Conservation (phyloP, 1,139 yeast species). For the Tardiomyces blankii region DNA sequence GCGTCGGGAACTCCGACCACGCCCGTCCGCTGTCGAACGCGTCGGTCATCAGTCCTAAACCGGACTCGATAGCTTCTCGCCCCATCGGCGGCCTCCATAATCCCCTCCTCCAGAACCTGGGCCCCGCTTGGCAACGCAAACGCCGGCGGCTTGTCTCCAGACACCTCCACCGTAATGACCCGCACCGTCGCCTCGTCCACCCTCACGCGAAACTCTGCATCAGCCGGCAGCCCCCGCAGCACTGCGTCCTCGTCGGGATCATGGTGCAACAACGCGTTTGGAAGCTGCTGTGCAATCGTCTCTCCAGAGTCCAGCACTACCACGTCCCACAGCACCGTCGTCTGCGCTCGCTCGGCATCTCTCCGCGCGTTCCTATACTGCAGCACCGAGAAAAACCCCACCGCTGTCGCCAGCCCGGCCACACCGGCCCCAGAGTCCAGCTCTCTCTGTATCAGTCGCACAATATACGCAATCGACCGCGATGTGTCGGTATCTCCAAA, state of each 20-base stretch:
- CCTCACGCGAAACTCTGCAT: slow-evolving; percentile 17
- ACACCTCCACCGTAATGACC: slow-evolving; percentile 13
- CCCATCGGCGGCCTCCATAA: not conserved
- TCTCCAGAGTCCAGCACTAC: slow-evolving; percentile 24
- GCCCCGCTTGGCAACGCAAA: slow-evolving; percentile 3
- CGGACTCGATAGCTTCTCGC: not conserved
- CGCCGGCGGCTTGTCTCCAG: slow-evolving; percentile 6
- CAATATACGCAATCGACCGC: slow-evolving; percentile 22
- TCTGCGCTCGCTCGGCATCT: slow-evolving; percentile 16
- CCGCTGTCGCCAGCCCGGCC: slow-evolving; percentile 19
- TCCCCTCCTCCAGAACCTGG: not conserved
- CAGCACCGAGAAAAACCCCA: slow-evolving; percentile 21
- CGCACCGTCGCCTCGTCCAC: slow-evolving; percentile 15
- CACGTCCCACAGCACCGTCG: slow-evolving; percentile 24
- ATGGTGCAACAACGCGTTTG: slow-evolving; percentile 10
- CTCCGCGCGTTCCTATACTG: slow-evolving; percentile 21
- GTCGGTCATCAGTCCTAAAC: too few species aligned
- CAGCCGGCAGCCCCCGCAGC: slow-evolving; percentile 16
- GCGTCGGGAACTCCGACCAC: too few species aligned
- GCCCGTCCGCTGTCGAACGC: too few species aligned
- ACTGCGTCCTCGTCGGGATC: slow-evolving; percentile 15
- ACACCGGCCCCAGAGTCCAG: slow-evolving; percentile 21
- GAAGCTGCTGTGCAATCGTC: slow-evolving; percentile 19
- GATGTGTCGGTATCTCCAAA: slow-evolving; percentile 27
- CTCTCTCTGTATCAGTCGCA: slow-evolving; percentile 19